These are phyloP conservation scores for Cyphellophora attinorum DNA, from an alignment of 2,329 filamentous ascomycete genomes.

Conservation along the genomic window DNA sequence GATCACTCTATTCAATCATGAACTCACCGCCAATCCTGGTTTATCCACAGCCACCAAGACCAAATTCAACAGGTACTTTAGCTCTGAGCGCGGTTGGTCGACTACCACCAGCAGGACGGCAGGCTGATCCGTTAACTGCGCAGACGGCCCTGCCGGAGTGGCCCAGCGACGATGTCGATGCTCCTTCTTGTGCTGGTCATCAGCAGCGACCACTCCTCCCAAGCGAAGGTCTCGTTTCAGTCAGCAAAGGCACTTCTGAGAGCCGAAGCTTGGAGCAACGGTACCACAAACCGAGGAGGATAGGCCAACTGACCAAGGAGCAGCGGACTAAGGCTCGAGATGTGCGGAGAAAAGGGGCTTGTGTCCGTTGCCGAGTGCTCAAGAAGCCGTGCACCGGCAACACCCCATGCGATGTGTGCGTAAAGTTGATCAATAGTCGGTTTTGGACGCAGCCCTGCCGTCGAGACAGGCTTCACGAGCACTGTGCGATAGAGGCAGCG, in stretches of 20 bases:
- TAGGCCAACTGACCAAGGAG: conserved; percentile 47
- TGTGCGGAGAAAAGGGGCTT: conserved; percentile 51
- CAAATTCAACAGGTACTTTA: too few species aligned
- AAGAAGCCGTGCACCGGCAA: conserved; percentile 56
- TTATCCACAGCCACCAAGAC: too few species aligned
- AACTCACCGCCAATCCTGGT: too few species aligned
- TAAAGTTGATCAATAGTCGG: conserved; percentile 49
- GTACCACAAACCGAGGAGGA: conserved; percentile 36
- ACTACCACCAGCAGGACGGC: too few species aligned
- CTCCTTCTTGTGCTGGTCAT: neutral
- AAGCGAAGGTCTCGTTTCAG: conserved; percentile 30
- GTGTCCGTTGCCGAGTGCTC: conserved; percentile 54
- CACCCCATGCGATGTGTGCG: conserved; percentile 50
- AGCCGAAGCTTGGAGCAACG: too few species aligned
- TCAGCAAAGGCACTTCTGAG: too few species aligned
- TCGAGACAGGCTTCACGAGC: conserved; percentile 47
- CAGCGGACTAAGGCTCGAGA: conserved; percentile 50
- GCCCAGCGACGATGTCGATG: neutral
- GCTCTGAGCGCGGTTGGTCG: too few species aligned
- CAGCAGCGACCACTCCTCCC: conserved; percentile 7
- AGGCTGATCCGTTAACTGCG: too few species aligned
- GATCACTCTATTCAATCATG: too few species aligned
- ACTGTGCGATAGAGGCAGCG: too few species aligned
- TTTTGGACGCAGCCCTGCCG: conserved; percentile 53
- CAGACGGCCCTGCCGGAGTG: neutral